phyloP scores from a whole-genome alignment of 805 yeast genomes.

The Saturnispora gosingensis region DNA sequence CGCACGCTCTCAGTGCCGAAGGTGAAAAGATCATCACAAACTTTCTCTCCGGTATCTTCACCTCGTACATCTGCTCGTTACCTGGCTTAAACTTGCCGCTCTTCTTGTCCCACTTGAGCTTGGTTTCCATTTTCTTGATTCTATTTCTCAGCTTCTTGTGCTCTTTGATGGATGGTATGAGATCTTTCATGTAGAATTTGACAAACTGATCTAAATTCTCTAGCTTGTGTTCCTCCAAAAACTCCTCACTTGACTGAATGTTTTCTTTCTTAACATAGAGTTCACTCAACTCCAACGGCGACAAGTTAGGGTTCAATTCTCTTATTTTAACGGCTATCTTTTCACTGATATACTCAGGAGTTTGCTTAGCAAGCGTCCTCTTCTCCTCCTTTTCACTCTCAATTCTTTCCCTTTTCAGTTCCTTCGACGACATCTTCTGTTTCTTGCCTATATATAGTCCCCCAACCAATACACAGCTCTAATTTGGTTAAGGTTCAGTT shows the following conservation, averaged over 20 bases:
- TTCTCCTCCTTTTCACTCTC: conserved; percentile 55
- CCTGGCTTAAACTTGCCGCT: conserved; percentile 10
- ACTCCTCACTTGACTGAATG: conserved; percentile 55
- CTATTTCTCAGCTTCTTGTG: conserved; percentile 22
- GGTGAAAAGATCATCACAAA: conserved; percentile 49
- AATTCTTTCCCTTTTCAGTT: conserved; percentile 59
- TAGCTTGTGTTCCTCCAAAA: conserved; percentile 42
- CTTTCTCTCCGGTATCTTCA: conserved; percentile 28
- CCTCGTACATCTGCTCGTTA: conserved; percentile 8
- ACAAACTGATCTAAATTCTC: conserved; percentile 50
- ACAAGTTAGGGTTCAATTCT: conserved; percentile 51
- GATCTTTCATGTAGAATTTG: conserved; percentile 37
- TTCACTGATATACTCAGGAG: conserved; percentile 58
- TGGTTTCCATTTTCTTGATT: conserved; percentile 17
- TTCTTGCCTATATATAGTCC: conserved; percentile 1
- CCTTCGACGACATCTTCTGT: conserved; percentile 39
- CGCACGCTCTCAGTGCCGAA: conserved; percentile 85
- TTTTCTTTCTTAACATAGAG: conserved; percentile 43
- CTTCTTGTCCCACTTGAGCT: conserved; percentile 24
- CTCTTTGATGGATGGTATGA: conserved; percentile 31
- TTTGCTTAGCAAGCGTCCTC: conserved; percentile 41
- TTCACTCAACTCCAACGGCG: conserved; percentile 69
- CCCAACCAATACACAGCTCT: background rate
- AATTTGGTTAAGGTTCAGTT: background rate
- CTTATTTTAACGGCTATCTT: conserved; percentile 54